phyloP scores from a whole-genome alignment of 768 basidiomycete species.

The Kwoniella newhampshirensis region DNA sequence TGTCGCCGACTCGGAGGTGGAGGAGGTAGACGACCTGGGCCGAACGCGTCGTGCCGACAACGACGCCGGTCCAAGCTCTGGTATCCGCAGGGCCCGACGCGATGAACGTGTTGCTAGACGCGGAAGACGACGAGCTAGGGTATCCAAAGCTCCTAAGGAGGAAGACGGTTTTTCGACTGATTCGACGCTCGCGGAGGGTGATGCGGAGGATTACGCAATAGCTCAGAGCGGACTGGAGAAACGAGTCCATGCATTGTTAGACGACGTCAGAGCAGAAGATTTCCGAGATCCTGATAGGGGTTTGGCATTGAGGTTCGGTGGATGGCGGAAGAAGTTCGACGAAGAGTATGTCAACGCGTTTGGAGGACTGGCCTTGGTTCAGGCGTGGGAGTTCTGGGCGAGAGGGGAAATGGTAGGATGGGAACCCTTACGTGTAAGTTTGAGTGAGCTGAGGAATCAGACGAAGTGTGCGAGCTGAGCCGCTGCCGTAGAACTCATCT shows the following conservation, averaged over 20 bases:
- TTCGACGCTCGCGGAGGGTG: constrained; percentile 65
- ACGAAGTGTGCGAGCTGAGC: no score
- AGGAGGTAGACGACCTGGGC: constrained; percentile 66
- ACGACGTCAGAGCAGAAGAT: constrained; percentile 79
- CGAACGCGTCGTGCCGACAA: constrained; percentile 56
- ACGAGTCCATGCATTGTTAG: constrained; percentile 63
- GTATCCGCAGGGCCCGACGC: constrained; percentile 61
- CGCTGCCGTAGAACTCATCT: constrained; percentile 14
- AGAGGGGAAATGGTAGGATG: constrained; percentile 80
- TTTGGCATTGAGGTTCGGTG: constrained; percentile 63
- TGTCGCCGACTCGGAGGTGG: constrained; percentile 42
- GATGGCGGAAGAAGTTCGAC: constrained; percentile 72
- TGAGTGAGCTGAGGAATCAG: no score
- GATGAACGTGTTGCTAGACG: constrained; percentile 64
- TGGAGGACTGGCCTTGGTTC: constrained; percentile 80
- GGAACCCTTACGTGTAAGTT: constrained; percentile 76
- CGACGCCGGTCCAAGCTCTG: constrained; percentile 56
- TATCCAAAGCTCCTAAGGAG: constrained; percentile 54
- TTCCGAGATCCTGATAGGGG: constrained; percentile 78
- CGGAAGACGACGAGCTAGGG: constrained; percentile 19
- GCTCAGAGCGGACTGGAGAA: constrained; percentile 63
- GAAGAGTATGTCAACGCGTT: constrained; percentile 87
- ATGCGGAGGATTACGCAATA: constrained; percentile 66
- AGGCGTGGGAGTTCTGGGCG: constrained; percentile 95
- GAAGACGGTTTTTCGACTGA: constrained; percentile 89